Percentiles rank a stretch among this genome's conserved stretches.
phyloP scores from a whole-genome alignment of 768 basidiomycete genomes.

The Hortiboletus campestris region DNA sequence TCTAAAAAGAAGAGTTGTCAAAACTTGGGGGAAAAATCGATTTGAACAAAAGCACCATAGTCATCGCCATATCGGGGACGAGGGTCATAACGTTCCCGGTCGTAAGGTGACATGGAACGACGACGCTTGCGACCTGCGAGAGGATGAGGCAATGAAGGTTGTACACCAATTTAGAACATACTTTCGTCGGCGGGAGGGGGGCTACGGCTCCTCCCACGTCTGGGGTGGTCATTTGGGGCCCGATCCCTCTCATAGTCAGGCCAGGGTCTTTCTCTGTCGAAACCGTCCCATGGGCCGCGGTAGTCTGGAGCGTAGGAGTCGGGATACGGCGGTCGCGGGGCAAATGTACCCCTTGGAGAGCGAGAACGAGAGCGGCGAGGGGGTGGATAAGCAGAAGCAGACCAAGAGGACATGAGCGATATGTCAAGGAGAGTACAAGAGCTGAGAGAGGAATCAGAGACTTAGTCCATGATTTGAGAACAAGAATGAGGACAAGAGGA shows the following conservation, averaged over 20 bases:
- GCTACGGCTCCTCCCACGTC: conserved; percentile 76
- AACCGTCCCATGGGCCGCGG: conserved; percentile 65
- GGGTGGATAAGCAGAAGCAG: conserved; percentile 66
- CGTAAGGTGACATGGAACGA: conserved; percentile 71
- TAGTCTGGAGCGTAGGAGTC: conserved; percentile 60
- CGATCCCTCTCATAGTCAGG: conserved; percentile 68
- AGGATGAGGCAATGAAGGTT: conserved; percentile 6
- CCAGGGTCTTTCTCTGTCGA: conserved; percentile 71
- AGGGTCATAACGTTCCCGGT: conserved; percentile 80
- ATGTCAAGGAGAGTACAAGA: conserved; percentile 30
- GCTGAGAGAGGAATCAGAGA: conserved; percentile 49
- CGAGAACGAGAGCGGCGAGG: conserved; percentile 82
- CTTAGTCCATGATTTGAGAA: conserved; percentile 42
- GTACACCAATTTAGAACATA: conserved; percentile 23
- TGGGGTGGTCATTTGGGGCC: conserved; percentile 60
- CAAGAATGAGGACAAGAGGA: conserved; percentile 53
- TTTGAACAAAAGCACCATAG: conserved; percentile 54
- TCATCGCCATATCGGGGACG: conserved; percentile 81
- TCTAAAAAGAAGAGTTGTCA: conserved; percentile 40
- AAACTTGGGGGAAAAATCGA: background rate
- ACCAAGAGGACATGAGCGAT: conserved; percentile 74
- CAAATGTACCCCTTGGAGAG: conserved; percentile 58
- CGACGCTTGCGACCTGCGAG: conserved; percentile 69
- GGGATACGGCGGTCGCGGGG: conserved; percentile 53
- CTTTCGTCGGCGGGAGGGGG: conserved; percentile 70